Conservation (phyloP, 805 yeast species). For the Wickerhamiella hasegawae region DNA sequence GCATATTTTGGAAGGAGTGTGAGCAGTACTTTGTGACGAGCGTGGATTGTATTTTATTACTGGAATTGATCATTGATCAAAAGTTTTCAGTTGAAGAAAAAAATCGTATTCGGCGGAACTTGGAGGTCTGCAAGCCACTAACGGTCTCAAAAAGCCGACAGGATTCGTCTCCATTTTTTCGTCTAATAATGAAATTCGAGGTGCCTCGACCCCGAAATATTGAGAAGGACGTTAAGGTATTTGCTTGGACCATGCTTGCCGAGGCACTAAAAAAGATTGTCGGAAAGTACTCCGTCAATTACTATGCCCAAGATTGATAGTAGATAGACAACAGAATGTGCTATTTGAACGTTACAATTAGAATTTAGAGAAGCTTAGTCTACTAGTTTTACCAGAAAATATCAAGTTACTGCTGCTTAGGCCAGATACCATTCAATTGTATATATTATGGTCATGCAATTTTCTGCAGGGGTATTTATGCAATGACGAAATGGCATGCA, state of each 20-base stretch:
- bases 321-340: too few relatives aligned
- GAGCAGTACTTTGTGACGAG: slow-evolving; percentile 41
- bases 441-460: too few relatives aligned
- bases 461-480: too few relatives aligned
- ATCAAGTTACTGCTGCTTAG: too few relatives aligned
- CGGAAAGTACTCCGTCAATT: slow-evolving; percentile 32
- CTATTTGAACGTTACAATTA: too few relatives aligned
- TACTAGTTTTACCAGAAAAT: too few relatives aligned
- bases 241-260: slow-evolving; percentile 38
- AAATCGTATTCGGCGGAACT: slow-evolving; percentile 49
- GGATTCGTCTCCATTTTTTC: slow-evolving; percentile 25
- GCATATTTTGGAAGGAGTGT: slow-evolving; percentile 41
- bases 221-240: slow-evolving; percentile 55
- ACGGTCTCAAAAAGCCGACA: slow-evolving; percentile 37
- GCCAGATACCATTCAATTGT: too few relatives aligned
- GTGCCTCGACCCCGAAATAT: slow-evolving; percentile 54
- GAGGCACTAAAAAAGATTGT: slow-evolving; percentile 41
- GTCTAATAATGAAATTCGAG: slow-evolving; percentile 41
- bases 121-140: slow-evolving; percentile 45
- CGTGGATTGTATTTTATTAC: slow-evolving; percentile 42
- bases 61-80: slow-evolving; percentile 38
- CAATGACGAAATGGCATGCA: too few relatives aligned
- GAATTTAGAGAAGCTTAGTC: too few relatives aligned
- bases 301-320: too few relatives aligned
- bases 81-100: slow-evolving; percentile 53